Base-by-base conservation (phyloP, 2,329 filamentous ascomycete species). In the Talaromyces sp. region DNA sequence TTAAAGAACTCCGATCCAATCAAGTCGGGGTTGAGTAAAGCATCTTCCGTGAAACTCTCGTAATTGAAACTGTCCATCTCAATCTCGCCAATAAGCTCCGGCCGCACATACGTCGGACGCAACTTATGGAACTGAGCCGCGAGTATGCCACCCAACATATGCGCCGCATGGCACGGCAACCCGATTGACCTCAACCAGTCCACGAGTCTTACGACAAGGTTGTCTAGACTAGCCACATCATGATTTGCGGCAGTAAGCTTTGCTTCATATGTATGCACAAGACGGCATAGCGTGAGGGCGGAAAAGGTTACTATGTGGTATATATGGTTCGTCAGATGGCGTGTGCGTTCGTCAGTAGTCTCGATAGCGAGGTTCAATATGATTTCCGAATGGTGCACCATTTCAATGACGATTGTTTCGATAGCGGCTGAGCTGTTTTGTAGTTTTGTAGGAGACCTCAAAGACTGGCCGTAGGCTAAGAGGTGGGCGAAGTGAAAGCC, bases 281-380 rank as follows among this genome's bases (percentile, higher is more conserved):
- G 60, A 33, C 79, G 63, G 14, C 63, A 65, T 2, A 65, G 63
- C 1, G 63, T 65, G 1, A 65, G 45, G 2, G 75, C 79, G 0
- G 80, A 76, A 62, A 82, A 82, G 5, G 78, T 80, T 57, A 82
- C 79, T 72, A 82, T 79, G 65, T 82, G 80, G 65, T 82, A 82
- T 22, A 82, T 80, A 59, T 82, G 80, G 63, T 82, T 80, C 3
- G 75, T 81, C 4, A 82, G 68, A 67, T 82, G 79, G 14, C 75
- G 74, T 1, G 79, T 82, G 1, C 79, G 75, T 24, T 81, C 77
- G 56, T 82, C 80, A 1, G 77, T 72, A 2, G 78, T 80, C 13
- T 79, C 76, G 67, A 82, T 81, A 1, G 78, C 78, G 2, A 81
- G 66, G 16, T 75, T 74, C 16, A 82, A 74, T 58, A 81, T 81